phyloP scores from a whole-genome alignment of 2,329 filamentous ascomycete genomes.

The Fusarium sororula region DNA sequence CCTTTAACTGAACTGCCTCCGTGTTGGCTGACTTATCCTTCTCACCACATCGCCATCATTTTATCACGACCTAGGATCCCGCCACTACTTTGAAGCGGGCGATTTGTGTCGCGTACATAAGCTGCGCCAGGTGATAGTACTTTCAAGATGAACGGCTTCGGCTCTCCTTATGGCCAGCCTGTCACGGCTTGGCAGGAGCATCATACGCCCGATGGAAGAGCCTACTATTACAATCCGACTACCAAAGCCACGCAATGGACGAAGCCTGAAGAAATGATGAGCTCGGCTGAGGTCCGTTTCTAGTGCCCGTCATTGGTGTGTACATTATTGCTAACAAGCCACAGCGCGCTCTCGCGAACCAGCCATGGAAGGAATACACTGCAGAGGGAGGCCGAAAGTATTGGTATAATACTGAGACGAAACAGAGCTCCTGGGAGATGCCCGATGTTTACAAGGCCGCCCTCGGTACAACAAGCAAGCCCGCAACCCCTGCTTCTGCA shows the following conservation, averaged over 20 bases:
- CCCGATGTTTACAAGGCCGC: constrained; percentile 83
- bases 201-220: constrained; percentile 80
- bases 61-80: neutral
- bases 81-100: neutral
- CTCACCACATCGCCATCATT: constrained; percentile 10
- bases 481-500: constrained; percentile 53
- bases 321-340: constrained; percentile 18
- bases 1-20: constrained; percentile 3
- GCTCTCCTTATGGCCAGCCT: constrained; percentile 58
- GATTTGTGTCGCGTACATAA: constrained; percentile 10
- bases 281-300: constrained; percentile 74
- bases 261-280: constrained; percentile 92
- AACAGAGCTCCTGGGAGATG: constrained; percentile 94
- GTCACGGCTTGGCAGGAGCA: constrained; percentile 80
- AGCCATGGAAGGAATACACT: constrained; percentile 94
- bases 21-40: constrained; percentile 22
- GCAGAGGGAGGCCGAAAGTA: constrained; percentile 89
- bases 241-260: constrained; percentile 94
- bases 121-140: neutral
- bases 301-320: neutral
- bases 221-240: constrained; percentile 89
- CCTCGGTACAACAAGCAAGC: constrained; percentile 65
- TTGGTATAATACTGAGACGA: constrained; percentile 93
- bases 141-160: constrained; percentile 66
- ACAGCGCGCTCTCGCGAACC: constrained; percentile 77